A percentile compares a stretch with the other conserved stretches of the same genome.
Conservation (phyloP, 345 rosid genomes). For the Citrus inodora region DNA sequence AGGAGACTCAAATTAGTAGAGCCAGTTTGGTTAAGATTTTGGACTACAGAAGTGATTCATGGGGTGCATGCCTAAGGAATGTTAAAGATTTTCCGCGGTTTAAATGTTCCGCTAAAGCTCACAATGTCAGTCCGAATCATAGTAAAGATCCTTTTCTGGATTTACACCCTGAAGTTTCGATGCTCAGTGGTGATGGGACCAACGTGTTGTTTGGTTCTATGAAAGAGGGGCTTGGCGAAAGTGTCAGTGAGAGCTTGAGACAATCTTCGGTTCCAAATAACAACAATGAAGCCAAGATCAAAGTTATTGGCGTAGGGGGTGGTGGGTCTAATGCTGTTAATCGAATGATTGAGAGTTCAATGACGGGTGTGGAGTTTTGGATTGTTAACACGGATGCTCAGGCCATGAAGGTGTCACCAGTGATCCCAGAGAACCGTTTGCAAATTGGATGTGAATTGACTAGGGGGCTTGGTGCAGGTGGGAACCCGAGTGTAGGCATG, state of each 20-base stretch:
- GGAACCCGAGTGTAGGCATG: constrained; percentile 91
- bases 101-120: constrained; percentile 44
- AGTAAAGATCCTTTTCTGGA: constrained; percentile 69
- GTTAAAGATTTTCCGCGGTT: constrained; percentile 26
- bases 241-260: constrained; percentile 40
- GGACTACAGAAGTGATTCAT: constrained; percentile 34
- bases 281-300: constrained; percentile 75
- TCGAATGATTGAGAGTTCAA: constrained; percentile 84
- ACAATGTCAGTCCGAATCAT: constrained; percentile 43
- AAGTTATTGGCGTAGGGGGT: constrained; percentile 92
- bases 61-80: constrained; percentile 31
- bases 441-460: constrained; percentile 89
- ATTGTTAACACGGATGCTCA: constrained; percentile 84
- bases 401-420: constrained; percentile 83
- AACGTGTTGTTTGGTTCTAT: constrained; percentile 30
- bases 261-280: constrained; percentile 39
- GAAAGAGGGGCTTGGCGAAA: constrained; percentile 45
- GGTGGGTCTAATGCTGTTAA: constrained; percentile 97
- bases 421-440: constrained; percentile 63
- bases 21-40: constrained; percentile 27
- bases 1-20: background rate
- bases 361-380: constrained; percentile 94
- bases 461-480: constrained; percentile 94
- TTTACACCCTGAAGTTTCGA: constrained; percentile 74
- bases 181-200: constrained; percentile 79